These are phyloP conservation scores for Plasmodium fragile DNA, from an alignment of 169 alveolate species.

Conservation along the genomic window DNA sequence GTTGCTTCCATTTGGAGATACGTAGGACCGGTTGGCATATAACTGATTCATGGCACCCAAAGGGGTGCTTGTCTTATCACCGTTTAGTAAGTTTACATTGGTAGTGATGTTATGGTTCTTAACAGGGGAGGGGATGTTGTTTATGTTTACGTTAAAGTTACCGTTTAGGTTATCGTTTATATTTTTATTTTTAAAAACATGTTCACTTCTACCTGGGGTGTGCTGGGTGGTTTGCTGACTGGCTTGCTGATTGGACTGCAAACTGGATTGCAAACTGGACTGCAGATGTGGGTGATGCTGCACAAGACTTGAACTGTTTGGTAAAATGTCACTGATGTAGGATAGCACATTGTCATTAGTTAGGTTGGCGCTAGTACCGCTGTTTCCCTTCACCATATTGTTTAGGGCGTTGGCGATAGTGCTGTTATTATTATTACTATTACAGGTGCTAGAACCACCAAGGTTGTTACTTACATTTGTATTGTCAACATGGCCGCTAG, in stretches of 20 bases:
- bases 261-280: neutral
- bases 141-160: neutral
- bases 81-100: constrained; percentile 27
- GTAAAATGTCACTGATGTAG: constrained; percentile 34
- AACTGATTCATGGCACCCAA: neutral
- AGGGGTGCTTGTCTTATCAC: constrained; percentile 11
- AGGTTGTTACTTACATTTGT: constrained; percentile 6
- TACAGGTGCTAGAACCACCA: neutral
- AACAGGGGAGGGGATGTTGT: neutral
- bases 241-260: neutral
- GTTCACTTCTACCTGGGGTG: constrained; percentile 5
- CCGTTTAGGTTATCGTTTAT: constrained; percentile 15
- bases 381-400: constrained; percentile 4
- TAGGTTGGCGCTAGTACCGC: constrained; percentile 9
- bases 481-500: neutral
- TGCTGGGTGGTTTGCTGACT: neutral
- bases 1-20: neutral
- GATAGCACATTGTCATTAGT: constrained; percentile 34
- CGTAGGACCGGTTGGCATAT: constrained; percentile 14
- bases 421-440: constrained; percentile 9
- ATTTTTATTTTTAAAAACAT: constrained; percentile 30
- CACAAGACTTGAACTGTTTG: constrained; percentile 13
- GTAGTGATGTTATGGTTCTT: neutral
- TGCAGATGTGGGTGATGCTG: neutral
- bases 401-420: neutral